These are phyloP conservation scores for Ganoderma resinaceum DNA, from an alignment of 1,284 basidiomycete genomes.

Conservation along the genomic window DNA sequence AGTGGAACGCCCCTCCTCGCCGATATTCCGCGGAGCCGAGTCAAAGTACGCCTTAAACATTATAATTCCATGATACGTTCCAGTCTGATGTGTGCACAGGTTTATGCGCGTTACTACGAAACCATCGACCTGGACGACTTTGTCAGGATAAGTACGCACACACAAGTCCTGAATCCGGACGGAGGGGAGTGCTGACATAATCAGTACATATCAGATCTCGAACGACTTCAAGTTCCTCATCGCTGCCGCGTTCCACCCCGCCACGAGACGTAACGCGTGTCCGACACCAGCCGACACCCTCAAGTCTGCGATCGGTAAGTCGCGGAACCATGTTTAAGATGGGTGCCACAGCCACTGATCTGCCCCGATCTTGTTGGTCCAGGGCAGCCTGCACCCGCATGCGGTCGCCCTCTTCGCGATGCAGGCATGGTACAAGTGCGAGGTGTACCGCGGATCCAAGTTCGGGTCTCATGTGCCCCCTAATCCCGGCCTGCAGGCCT, in stretches of 20 bases:
- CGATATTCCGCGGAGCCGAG: conserved; percentile 84
- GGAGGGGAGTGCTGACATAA: background rate
- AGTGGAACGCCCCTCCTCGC: conserved; percentile 90
- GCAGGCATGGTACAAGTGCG: conserved; percentile 74
- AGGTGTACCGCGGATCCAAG: conserved; percentile 86
- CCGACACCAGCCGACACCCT: conserved; percentile 77
- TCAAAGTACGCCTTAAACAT: conserved; percentile 56
- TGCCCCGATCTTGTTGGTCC: background rate
- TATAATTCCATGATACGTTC: background rate
- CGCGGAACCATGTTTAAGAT: conserved; percentile 67
- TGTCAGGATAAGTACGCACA: conserved; percentile 55
- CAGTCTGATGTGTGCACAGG: conserved; percentile 43
- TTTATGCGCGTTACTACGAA: conserved; percentile 76
- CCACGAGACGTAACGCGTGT: conserved; percentile 90
- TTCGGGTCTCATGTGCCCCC: conserved; percentile 84
- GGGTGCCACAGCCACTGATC: conserved; percentile 46
- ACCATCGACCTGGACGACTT: conserved; percentile 54
- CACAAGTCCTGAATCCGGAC: background rate
- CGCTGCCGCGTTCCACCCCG: conserved; percentile 87
- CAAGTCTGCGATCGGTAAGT: conserved; percentile 65
- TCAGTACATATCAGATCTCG: conserved; percentile 51
- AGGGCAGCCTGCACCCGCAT: conserved; percentile 61
- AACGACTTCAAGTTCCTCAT: conserved; percentile 86
- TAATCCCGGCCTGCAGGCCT: conserved; percentile 76
- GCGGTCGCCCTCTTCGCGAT: conserved; percentile 81